Base-by-base conservation (phyloP, 331 rosid species). In the Stylosanthes scabra region DNA sequence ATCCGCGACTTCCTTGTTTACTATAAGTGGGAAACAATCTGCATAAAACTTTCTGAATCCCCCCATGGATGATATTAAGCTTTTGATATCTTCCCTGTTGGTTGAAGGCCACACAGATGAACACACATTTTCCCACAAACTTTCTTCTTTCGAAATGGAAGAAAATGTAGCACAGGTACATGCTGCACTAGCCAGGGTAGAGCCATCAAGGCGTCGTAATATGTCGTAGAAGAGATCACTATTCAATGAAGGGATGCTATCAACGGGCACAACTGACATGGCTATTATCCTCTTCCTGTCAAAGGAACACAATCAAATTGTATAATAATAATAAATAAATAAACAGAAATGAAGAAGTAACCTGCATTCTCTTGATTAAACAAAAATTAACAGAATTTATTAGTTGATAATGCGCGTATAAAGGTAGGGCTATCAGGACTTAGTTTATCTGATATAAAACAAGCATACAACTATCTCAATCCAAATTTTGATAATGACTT, bases 81-180 rank as follows among this genome's bases (percentile, higher is more conserved):
- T 80, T 78, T 86, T 93, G 66, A 93, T 93, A 47, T 93, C 98
- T 74, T 88, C 97, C 82, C 97, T 84, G 29, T 87, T 72, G 58
- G 98, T 93, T 9, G 97, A 90, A 78, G 98, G 98, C 97, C 97
- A 90, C 90, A 84, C 81, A 41, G 96, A 83, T 28, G 98, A 83
- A 66, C 98, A 90, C 7, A 86, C 96, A 59, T 90, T 74, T 83
- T 90, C 96, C 98, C 98, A 93, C 68, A 93, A 78, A 63, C 86
- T 86, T 75, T 93, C 98, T 71, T 93, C 98, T 80, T 84, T 90
- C 63, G 90, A 93, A 81, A 93, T 86, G 83, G 97, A 88, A 78
- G 81, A 78, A 68, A 93, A 89, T 4, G 96, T 71, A 8, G 89
- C 88, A 78, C 98, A 93, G 45, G 97, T 70, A 74, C 98, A 93